Base-by-base conservation (phyloP, 225 moss, liverwort and hornwort species). In the Thuidium tamariscinum region DNA sequence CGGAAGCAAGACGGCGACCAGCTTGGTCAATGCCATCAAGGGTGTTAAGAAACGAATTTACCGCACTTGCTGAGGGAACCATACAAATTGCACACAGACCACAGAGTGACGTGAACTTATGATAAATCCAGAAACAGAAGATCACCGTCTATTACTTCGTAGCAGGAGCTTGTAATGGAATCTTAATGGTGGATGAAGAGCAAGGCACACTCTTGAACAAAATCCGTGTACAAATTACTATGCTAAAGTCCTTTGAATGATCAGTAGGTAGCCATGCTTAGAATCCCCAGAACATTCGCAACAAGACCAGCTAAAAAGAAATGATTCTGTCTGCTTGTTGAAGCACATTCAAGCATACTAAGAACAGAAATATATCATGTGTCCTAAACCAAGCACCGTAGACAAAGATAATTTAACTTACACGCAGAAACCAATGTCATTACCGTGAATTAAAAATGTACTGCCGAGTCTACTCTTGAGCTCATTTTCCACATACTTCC, bases 1-100 rank as follows among this genome's bases (percentile, higher is more conserved):
- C 97, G 80, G 95, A 93, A 79, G 98, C 97, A 63, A 99, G 97
- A 86, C 97, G 94, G 65, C 88, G 93, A 73, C 97, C 98, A 78
- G 96, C 96, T 62, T 89, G 81, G 87, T 99, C 98, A 63, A 99
- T 89, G 55, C 98, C 98, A 90, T 88, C 92, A 80, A 97, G 94
- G 39, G 98, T 99, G 81, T 94, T 94, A 44, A 97, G 79, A 84
- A 88, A 94, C 69, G 96, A 92, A 86, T 99, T 99, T 26, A 95
- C 96, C 69, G 91, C 85, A 85, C 97, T 99, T 78, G 98, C 98
- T 99, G 95, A 79, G 89, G 77, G 48, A 88, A 51, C 52, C 63
- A 51, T 41, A 74, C 49, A 26, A 86, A 49, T 75, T 18, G 72
- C n/a, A 72, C 37, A 83, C 52, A 75, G 62, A 52, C 51, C 63